A percentile compares a stretch with the other conserved stretches of the same genome.
Evolutionary conservation across 306 rosid genomes (phyloP).

Genomic region (Trifolium dubium): DNA sequence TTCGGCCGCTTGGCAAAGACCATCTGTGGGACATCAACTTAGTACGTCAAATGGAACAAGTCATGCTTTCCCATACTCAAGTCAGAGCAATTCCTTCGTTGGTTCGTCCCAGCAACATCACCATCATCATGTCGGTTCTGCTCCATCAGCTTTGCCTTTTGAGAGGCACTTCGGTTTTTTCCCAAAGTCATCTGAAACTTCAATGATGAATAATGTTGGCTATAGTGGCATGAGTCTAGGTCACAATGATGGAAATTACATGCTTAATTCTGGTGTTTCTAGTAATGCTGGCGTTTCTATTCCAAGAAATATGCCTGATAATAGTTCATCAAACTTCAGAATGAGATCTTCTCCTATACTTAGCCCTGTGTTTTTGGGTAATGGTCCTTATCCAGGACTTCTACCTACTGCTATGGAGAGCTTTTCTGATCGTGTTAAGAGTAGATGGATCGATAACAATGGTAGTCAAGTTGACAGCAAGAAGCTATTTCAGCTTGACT

Average conservation of each 20-base stretch:
- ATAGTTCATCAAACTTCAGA: conserved; percentile 76
- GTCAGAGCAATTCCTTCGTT: conserved; percentile 67
- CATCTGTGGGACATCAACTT: conserved; percentile 70
- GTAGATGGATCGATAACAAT: conserved; percentile 74
- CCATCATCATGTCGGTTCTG: conserved; percentile 87
- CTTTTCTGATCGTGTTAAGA: conserved; percentile 73
- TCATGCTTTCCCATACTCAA: conserved; percentile 67
- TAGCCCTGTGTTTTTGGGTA: conserved; percentile 75
- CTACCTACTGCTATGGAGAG: conserved; percentile 62
- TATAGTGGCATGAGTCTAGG: conserved; percentile 69
- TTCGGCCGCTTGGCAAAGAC: conserved; percentile 74
- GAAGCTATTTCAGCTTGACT: conserved; percentile 93
- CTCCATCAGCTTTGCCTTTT: conserved; percentile 88
- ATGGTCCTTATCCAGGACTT: conserved; percentile 72
- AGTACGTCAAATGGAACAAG: conserved; percentile 72
- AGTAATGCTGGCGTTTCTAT: conserved; percentile 62
- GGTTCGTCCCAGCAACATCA: conserved; percentile 65
- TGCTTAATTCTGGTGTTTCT: conserved; percentile 65
- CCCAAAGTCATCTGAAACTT: conserved; percentile 85
- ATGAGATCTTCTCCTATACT: conserved; percentile 85
- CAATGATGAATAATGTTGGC: conserved; percentile 69
- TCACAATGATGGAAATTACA: conserved; percentile 71
- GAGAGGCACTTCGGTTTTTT: conserved; percentile 89
- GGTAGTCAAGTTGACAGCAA: conserved; percentile 79
- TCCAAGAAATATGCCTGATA: conserved; percentile 73